A percentile compares a stretch with the other conserved stretches of the same genome.
These are phyloP conservation scores for Arthroderma uncinatum DNA, from an alignment of 2,329 filamentous ascomycete genomes.

Conservation along the genomic window DNA sequence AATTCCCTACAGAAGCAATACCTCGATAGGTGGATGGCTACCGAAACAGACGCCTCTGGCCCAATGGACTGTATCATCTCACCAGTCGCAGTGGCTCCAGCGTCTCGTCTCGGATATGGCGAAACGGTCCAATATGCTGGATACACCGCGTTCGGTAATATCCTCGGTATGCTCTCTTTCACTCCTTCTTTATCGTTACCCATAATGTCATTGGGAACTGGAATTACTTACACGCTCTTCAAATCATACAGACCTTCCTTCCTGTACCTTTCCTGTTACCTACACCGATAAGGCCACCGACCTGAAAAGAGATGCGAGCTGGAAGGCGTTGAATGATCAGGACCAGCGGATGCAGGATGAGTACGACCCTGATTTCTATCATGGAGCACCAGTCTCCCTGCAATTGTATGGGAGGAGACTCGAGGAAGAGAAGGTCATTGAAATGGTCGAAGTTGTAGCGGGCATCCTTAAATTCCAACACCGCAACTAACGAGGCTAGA, in stretches of 20 bases:
- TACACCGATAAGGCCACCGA: conserved; percentile 17
- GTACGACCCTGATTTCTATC: conserved; percentile 23
- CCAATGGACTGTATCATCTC: conserved; percentile 17
- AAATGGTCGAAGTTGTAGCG: conserved; percentile 29
- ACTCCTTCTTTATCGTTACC: background rate
- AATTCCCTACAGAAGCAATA: conserved; percentile 19
- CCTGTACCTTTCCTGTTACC: conserved; percentile 17
- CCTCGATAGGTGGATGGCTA: conserved; percentile 17
- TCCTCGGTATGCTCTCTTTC: conserved; percentile 18
- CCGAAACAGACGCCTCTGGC: conserved; percentile 11
- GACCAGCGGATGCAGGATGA: conserved; percentile 22
- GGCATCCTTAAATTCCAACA: conserved; percentile 16
- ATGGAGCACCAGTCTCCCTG: conserved; percentile 23
- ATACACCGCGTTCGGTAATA: conserved; percentile 21
- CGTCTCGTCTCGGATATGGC: conserved; percentile 18
- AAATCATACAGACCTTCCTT: conserved; percentile 20
- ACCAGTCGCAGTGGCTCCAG: conserved; percentile 13
- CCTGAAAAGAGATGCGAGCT: conserved; percentile 12
- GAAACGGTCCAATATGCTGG: conserved; percentile 20
- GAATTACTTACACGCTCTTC: background rate
- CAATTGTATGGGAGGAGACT: conserved; percentile 21
- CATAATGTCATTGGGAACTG: background rate
- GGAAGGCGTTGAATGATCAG: conserved; percentile 25
- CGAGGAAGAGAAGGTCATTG: conserved; percentile 27
- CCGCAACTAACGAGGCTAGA: background rate